Base-by-base conservation (phyloP, 768 basidiomycete species). In the Termitomyces sp. region DNA sequence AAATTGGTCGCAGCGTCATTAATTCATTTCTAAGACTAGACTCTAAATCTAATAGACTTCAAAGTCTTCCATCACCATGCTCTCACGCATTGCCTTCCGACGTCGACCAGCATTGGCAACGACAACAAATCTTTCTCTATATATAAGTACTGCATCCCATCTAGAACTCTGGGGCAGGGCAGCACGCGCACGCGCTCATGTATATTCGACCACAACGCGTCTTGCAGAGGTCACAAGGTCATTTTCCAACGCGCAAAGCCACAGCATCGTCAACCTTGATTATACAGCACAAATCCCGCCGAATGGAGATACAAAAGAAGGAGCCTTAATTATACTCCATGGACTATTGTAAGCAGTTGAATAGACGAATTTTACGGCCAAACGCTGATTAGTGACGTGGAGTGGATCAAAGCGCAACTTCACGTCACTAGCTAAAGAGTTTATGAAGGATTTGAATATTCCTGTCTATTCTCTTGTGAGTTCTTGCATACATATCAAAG, bases 391-490 rank as follows among this genome's bases (percentile, higher is more conserved):
- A 32, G 33, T 28, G 20, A 13, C 26, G 26, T 33, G 7, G 13
- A 92, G 89, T 58, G 92, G 90, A 0, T 90, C 86, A 41, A 92
- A 93, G 66, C 84, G 92, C 58, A 94, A 94, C 67, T 95, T 90
- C 86, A 71, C 82, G 5, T 88, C 89, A 0, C 76, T 94, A 14
- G 80, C 87, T 1, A 91, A 88, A 63, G 79, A 81, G 0, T 87
- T 95, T 62, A 72, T 78, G 32, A 71, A 76, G 44, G 80, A 82
- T 33, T 71, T 91, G 3, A 71, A 76, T 11, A 76, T 84, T 54
- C 85, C 87, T 3, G 79, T 94, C 13, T 92, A 91, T 65, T 73
- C 84, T 13, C 68, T 94, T 36, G 91, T 66, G 52, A 59, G 59
- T 24, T 44, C 38, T 26, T 18, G 8, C 22, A 40, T 24, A 14